phyloP scores from a whole-genome alignment of 2,329 filamentous ascomycete species.

The Diaporthe sp. region DNA sequence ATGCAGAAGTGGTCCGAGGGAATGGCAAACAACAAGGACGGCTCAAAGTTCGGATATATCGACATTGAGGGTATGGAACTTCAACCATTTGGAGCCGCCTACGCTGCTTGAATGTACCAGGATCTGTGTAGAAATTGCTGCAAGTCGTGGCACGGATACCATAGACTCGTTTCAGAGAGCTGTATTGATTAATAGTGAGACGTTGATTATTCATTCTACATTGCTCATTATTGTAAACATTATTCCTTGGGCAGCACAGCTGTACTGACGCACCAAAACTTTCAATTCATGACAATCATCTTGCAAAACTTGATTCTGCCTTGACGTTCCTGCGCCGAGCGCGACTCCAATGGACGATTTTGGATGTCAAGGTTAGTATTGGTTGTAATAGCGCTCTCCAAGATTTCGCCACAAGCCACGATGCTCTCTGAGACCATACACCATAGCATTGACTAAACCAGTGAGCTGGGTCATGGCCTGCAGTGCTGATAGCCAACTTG shows the following conservation, averaged over 20 bases:
- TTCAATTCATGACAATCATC: neutral
- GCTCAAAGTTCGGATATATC: conserved; percentile 50
- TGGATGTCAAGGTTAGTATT: neutral
- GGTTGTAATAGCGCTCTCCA: conserved; percentile 15
- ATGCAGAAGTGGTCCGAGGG: conserved; percentile 49
- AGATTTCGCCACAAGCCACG: conserved; percentile 16
- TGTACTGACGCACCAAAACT: neutral
- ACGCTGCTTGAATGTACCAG: conserved; percentile 24
- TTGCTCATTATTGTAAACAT: neutral
- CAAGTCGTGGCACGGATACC: neutral
- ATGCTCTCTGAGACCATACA: conserved; percentile 40
- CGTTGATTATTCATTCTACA: neutral
- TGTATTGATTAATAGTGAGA: neutral
- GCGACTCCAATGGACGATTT: neutral
- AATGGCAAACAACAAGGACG: conserved; percentile 51
- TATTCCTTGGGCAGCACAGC: no score
- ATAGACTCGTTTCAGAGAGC: neutral
- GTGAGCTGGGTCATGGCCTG: conserved; percentile 41
- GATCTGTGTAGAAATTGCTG: neutral
- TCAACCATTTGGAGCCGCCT: conserved; percentile 51
- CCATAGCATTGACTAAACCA: conserved; percentile 37
- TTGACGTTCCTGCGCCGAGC: neutral
- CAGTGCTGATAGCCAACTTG: conserved; percentile 16
- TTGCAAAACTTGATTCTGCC: neutral
- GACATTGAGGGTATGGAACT: conserved; percentile 51